Conservation (phyloP, 331 rosid genomes). For the Rhamnella rubrinervis region DNA sequence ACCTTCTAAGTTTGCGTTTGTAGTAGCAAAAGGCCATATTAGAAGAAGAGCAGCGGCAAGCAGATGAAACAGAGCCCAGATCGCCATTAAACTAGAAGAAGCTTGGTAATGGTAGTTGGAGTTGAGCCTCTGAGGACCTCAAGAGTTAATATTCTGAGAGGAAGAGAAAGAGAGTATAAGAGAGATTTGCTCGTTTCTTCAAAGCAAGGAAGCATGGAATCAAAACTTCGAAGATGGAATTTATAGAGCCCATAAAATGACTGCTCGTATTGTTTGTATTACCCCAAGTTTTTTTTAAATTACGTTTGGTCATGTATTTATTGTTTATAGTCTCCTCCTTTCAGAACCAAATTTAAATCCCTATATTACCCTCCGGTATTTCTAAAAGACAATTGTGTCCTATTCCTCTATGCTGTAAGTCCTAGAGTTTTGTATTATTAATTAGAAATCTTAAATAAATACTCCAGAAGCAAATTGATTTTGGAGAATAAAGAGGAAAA, state of each 20-base stretch:
- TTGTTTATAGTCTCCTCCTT: background rate
- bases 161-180: slow-evolving; percentile 6
- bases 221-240: slow-evolving; percentile 26
- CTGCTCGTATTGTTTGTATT: slow-evolving; percentile 6
- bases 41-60: slow-evolving; percentile 32
- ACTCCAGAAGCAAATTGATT: too few relatives aligned
- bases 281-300: slow-evolving; percentile 1
- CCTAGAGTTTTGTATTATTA: too few relatives aligned
- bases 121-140: too few relatives aligned
- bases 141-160: background rate
- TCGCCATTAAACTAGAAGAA: slow-evolving; percentile 38
- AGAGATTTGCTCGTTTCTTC: slow-evolving; percentile 10
- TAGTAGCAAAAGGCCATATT: slow-evolving; percentile 25
- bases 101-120: slow-evolving; percentile 8
- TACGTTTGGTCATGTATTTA: background rate
- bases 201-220: slow-evolving; percentile 40
- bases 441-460: too few relatives aligned
- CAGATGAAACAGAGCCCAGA: slow-evolving; percentile 24
- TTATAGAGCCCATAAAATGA: slow-evolving; percentile 58
- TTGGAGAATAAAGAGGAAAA: background rate
- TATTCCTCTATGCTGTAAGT: too few relatives aligned
- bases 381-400: too few relatives aligned
- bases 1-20: slow-evolving; percentile 75
- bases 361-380: too few relatives aligned
- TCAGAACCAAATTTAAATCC: background rate